Percentiles rank a stretch among this genome's conserved stretches.
phyloP scores from a whole-genome alignment of 1,139 yeast species.

The Scheffersomyces quercinus region DNA sequence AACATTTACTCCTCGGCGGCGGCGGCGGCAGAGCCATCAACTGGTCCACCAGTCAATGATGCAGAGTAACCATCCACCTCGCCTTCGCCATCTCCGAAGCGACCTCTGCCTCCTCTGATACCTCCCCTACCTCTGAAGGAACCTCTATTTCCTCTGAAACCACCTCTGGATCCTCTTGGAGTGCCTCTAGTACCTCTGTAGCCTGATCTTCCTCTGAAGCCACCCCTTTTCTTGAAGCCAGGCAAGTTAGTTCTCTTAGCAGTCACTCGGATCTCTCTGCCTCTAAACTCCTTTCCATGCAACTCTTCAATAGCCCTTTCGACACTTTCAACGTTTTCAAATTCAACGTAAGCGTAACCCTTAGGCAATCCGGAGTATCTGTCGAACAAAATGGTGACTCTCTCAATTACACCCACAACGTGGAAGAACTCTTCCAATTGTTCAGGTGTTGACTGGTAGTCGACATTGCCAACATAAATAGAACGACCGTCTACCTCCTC shows the following conservation, averaged over 20 bases:
- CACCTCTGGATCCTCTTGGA: constrained; percentile 20
- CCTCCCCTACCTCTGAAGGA: constrained; percentile 14
- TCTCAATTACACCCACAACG: constrained; percentile 34
- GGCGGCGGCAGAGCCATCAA: no score
- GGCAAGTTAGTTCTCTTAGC: constrained; percentile 44
- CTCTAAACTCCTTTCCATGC: constrained; percentile 36
- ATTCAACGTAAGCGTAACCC: constrained; percentile 50
- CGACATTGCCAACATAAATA: constrained; percentile 46
- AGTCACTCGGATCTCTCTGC: constrained; percentile 38
- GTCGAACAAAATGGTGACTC: constrained; percentile 44
- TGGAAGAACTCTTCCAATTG: constrained; percentile 42
- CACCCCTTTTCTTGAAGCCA: constrained; percentile 27
- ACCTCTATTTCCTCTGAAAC: constrained; percentile 18
- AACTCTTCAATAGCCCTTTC: constrained; percentile 36
- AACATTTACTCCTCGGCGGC: no score
- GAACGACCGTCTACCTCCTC: constrained; percentile 40
- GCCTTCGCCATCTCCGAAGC: constrained; percentile 17
- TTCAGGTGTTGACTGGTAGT: constrained; percentile 42
- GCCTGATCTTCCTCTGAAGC: constrained; percentile 19
- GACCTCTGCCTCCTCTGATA: constrained; percentile 13
- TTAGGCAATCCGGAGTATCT: constrained; percentile 40
- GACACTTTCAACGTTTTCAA: constrained; percentile 29
- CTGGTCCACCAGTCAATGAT: no score
- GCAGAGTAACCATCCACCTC: neutral
- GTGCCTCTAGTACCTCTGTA: constrained; percentile 21